Conservation (phyloP, 2,329 filamentous ascomycete genomes). For the Trichoderma cornu-damae region DNA sequence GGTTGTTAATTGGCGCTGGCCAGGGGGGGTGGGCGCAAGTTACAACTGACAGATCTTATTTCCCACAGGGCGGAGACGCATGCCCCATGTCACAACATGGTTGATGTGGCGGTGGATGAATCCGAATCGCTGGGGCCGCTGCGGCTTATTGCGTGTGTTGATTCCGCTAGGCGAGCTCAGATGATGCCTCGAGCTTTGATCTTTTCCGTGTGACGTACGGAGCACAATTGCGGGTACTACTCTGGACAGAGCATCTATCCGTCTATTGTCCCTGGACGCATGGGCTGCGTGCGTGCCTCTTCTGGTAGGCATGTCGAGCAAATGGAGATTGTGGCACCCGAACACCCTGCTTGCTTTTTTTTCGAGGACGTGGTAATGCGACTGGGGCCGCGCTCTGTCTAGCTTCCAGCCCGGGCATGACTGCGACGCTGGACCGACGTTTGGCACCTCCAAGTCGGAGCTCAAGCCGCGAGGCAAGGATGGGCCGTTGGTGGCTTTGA, state of each 20-base stretch:
- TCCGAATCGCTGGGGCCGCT: slow-evolving; percentile 29
- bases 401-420: neutral
- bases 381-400: neutral
- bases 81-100: slow-evolving; percentile 18
- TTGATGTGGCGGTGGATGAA: slow-evolving; percentile 24
- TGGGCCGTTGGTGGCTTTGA: slow-evolving; percentile 12
- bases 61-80: slow-evolving; percentile 21
- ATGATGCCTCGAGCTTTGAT: neutral
- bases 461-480: slow-evolving; percentile 9
- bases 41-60: slow-evolving; percentile 29
- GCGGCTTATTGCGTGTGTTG: slow-evolving; percentile 14
- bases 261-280: neutral
- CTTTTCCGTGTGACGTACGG: neutral
- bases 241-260: neutral
- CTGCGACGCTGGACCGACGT: neutral
- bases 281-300: too few relatives aligned
- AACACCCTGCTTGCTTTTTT: neutral
- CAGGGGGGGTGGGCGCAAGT: slow-evolving; percentile 17
- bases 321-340: neutral
- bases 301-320: too few relatives aligned
- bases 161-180: slow-evolving; percentile 14
- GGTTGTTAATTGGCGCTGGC: slow-evolving; percentile 16
- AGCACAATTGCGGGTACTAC: neutral
- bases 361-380: neutral
- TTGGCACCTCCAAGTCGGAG: slow-evolving; percentile 4